Percentiles rank a stretch among this genome's conserved stretches.
phyloP scores from a whole-genome alignment of 2,329 filamentous ascomycete genomes.

The Botrytis squamosa region DNA sequence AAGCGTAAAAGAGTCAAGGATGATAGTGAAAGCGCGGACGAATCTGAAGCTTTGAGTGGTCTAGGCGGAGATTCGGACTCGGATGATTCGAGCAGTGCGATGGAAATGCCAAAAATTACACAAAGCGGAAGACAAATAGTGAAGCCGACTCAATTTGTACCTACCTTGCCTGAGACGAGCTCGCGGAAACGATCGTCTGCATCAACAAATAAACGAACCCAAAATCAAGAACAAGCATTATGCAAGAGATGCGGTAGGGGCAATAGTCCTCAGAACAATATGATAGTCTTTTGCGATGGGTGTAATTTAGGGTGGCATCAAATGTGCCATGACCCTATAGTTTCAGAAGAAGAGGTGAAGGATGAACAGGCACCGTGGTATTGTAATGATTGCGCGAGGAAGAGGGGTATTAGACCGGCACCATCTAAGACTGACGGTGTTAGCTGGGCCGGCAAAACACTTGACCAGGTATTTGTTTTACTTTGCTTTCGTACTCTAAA shows the following conservation, averaged over 20 bases:
- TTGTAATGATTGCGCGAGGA: constrained; percentile 60
- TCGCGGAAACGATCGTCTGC: constrained; percentile 41
- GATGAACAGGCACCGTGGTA: constrained; percentile 70
- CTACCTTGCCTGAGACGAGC: constrained; percentile 49
- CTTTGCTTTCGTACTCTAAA: background rate
- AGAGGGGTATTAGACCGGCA: constrained; percentile 46
- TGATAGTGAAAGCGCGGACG: constrained; percentile 35
- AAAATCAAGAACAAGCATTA: constrained; percentile 53
- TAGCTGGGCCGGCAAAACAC: constrained; percentile 39
- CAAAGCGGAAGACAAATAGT: constrained; percentile 73
- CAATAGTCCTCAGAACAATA: constrained; percentile 69
- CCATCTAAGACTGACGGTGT: constrained; percentile 32
- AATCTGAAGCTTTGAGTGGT: constrained; percentile 37
- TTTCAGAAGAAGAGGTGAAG: constrained; percentile 66
- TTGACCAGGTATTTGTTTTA: constrained; percentile 42
- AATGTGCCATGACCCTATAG: constrained; percentile 73
- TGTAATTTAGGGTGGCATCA: constrained; percentile 81
- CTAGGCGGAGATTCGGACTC: constrained; percentile 42
- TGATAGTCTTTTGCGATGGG: constrained; percentile 82
- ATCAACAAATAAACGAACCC: constrained; percentile 54
- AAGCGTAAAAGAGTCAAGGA: constrained; percentile 39
- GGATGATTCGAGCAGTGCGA: constrained; percentile 45
- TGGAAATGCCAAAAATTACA: constrained; percentile 60
- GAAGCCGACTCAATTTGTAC: constrained; percentile 63
- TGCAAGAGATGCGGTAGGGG: constrained; percentile 73